Conservation (phyloP, 345 rosid species). For the Acer saccharum region DNA sequence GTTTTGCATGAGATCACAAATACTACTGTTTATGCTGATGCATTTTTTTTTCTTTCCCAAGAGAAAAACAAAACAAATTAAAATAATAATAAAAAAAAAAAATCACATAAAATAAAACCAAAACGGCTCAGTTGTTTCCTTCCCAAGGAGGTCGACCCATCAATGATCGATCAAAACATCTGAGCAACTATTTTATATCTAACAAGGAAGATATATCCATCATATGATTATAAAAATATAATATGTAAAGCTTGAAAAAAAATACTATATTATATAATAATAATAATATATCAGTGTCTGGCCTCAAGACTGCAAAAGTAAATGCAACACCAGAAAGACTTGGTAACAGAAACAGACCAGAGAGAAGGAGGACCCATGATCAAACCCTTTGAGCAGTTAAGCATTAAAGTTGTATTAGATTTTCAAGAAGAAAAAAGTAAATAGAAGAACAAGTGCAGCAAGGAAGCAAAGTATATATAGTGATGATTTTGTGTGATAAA, state of each 20-base stretch:
- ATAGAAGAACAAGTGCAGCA: background rate
- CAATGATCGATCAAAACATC: slow-evolving; percentile 24
- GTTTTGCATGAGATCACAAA: slow-evolving; percentile 28
- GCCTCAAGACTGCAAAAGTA: slow-evolving; percentile 31
- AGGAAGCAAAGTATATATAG: background rate
- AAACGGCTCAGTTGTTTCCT: slow-evolving; percentile 22
- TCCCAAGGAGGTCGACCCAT: slow-evolving; percentile 31
- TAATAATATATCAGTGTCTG: slow-evolving; percentile 18
- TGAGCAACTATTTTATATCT: slow-evolving; percentile 18
- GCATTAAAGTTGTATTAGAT: slow-evolving; percentile 22
- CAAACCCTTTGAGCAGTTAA: slow-evolving; percentile 20
- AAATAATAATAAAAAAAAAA: background rate
- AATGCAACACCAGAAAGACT: slow-evolving; percentile 28
- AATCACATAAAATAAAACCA: slow-evolving; percentile 19
- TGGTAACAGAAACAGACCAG: slow-evolving; percentile 22
- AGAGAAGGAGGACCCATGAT: slow-evolving; percentile 33
- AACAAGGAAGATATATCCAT: slow-evolving; percentile 5
- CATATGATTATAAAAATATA: background rate
- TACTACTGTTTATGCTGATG: slow-evolving; percentile 38
- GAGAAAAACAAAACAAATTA: slow-evolving; percentile 16
- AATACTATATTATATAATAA: background rate
- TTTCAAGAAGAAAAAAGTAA: slow-evolving; percentile 7
- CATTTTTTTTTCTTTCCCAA: slow-evolving; percentile 41
- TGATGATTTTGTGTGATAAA: slow-evolving; percentile 1
- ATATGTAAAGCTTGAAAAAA: background rate